These are phyloP conservation scores for Pichia cactophila DNA, from an alignment of 1,139 yeast genomes.

Conservation along the genomic window DNA sequence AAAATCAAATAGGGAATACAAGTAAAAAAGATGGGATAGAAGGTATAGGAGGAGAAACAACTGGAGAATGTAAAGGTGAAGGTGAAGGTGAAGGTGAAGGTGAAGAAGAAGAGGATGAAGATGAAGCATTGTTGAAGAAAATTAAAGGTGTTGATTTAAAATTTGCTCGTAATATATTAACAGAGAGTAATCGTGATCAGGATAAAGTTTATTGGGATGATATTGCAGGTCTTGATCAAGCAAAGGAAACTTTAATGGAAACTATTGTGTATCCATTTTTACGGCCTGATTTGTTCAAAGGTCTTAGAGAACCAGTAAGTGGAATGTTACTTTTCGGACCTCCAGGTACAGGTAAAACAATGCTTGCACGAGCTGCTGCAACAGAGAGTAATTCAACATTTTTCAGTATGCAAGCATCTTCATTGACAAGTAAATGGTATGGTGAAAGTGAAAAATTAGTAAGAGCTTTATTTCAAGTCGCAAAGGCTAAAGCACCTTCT, in stretches of 20 bases:
- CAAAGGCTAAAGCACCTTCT: constrained; percentile 82
- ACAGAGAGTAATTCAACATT: constrained; percentile 93
- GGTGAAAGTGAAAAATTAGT: constrained; percentile 96
- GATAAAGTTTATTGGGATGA: constrained; percentile 97
- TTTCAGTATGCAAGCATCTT: constrained; percentile 86
- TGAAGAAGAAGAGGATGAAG: constrained; percentile 30
- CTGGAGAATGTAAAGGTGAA: neutral
- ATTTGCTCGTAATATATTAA: constrained; percentile 62
- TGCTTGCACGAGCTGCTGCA: constrained; percentile 96
- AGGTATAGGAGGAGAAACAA: neutral
- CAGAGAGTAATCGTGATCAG: constrained; percentile 88
- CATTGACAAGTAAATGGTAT: constrained; percentile 81
- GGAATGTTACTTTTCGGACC: constrained; percentile 97
- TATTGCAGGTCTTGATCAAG: constrained; percentile 87
- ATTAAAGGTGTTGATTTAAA: constrained; percentile 39
- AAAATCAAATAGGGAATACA: too few species aligned
- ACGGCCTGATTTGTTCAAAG: constrained; percentile 86
- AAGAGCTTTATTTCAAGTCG: constrained; percentile 77
- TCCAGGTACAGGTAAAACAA: constrained; percentile 97
- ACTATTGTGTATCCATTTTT: constrained; percentile 95
- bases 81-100: neutral
- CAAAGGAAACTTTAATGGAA: constrained; percentile 85
- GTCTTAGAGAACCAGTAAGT: constrained; percentile 89
- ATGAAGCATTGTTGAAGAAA: constrained; percentile 48
- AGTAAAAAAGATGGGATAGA: neutral